phyloP scores from a whole-genome alignment of 2,329 filamentous ascomycete genomes.

The Scedosporium apiospermum region DNA sequence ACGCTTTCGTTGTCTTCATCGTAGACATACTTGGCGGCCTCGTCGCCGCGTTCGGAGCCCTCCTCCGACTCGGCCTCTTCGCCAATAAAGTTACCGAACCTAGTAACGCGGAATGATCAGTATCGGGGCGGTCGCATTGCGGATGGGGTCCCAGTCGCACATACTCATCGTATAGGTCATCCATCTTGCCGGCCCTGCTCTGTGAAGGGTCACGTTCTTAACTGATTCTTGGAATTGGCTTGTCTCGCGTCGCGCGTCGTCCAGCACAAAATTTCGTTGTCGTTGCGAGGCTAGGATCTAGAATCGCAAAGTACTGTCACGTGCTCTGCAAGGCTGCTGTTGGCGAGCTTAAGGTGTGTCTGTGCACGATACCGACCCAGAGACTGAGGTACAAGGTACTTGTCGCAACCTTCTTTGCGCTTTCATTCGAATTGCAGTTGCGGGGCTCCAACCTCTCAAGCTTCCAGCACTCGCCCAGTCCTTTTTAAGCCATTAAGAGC shows the following conservation, averaged over 20 bases:
- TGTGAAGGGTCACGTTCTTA: background rate
- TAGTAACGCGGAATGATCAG: slow-evolving; percentile 22
- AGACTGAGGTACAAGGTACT: no score
- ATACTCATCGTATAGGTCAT: slow-evolving; percentile 95
- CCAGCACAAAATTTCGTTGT: slow-evolving; percentile 2
- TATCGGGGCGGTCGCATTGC: background rate
- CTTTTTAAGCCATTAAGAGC: no score
- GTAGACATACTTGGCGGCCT: slow-evolving; percentile 69
- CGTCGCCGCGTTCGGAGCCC: slow-evolving; percentile 68
- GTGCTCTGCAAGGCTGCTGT: slow-evolving; percentile 10
- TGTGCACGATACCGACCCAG: background rate
- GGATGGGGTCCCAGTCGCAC: slow-evolving; percentile 10
- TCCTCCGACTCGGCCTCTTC: slow-evolving; percentile 79
- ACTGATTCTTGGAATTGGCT: slow-evolving; percentile 8
- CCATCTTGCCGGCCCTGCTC: slow-evolving; percentile 48
- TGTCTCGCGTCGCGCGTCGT: slow-evolving; percentile 11
- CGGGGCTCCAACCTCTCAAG: no score
- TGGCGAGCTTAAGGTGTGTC: background rate
- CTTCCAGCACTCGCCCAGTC: no score
- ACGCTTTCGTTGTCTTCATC: slow-evolving; percentile 60
- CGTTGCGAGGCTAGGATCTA: slow-evolving; percentile 1
- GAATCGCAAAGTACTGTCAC: slow-evolving; percentile 4
- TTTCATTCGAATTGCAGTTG: no score
- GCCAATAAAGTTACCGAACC: slow-evolving; percentile 97
- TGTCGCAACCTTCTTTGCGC: no score